Evolutionary conservation across 2,329 filamentous ascomycete genomes (phyloP), one percentile per base, ranked within the genome.

Genomic region (Fonsecaea multimorphosa): DNA sequence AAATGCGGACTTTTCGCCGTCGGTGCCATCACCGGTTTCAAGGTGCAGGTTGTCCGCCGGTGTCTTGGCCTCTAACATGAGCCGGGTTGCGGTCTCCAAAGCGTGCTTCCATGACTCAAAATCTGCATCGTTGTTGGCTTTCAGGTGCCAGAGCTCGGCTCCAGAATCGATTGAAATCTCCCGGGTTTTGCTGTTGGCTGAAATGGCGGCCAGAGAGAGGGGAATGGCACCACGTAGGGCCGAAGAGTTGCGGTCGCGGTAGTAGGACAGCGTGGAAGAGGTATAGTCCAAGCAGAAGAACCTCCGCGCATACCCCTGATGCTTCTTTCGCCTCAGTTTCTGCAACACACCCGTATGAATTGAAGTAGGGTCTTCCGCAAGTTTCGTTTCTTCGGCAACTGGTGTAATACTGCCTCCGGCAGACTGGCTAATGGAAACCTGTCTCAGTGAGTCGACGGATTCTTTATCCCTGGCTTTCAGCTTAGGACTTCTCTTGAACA

Each of bases 101-200:
- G 93, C 94, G 54, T 86, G 85, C 55, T 90, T 92, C 95, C 95
- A 99, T 19, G 91, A 89, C 54, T 87, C 85, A 75, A 97, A 99
- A 68, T 98, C 94, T 70, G 90, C 90, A 57, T 87, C 86, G 72
- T 91, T 96, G 57, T 86, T 87, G 2, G 95, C 92, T 73, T 89
- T 89, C 32, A 99, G 82, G 79, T 98, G 95, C 95, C 95, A 99
- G 29, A 99, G 88, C 78, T 99, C 95, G 1, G 95, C 93, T 0
- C 95, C 95, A 0, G 95, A 98, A 76, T 99, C 95, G 64, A 99
- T 95, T 49, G 91, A 96, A 60, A 99, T 97, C 77, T 98, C 94
- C 69, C 93, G 87, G 40, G 91, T 88, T 73, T 91, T 88, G 76
- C 95, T 92, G 75, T 97, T 93, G 7, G 92, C 92, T 2, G 93